phyloP scores from a whole-genome alignment of 1,284 basidiomycete genomes.

The Lentinula novae-zelandiae region DNA sequence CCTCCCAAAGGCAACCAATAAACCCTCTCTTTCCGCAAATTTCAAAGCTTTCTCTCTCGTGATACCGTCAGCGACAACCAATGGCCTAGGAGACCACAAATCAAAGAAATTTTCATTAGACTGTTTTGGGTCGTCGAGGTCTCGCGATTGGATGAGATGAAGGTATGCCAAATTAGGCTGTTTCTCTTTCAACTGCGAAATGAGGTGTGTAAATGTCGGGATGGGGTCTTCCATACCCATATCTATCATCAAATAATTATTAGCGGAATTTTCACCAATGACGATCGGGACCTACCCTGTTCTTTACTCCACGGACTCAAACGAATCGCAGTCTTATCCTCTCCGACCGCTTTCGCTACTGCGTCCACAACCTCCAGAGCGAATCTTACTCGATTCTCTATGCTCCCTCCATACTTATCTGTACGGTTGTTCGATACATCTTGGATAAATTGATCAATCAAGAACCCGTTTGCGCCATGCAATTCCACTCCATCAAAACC shows the following conservation, averaged over 20 bases:
- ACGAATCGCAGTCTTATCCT: slow-evolving; percentile 39
- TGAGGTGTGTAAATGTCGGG: slow-evolving; percentile 38
- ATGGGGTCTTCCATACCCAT: slow-evolving; percentile 40
- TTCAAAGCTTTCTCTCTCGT: slow-evolving; percentile 18
- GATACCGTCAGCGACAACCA: slow-evolving; percentile 35
- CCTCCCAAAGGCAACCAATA: slow-evolving; percentile 45
- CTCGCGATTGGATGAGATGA: slow-evolving; percentile 41
- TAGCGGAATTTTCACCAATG: background rate
- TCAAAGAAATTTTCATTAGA: slow-evolving; percentile 26
- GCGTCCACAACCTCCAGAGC: slow-evolving; percentile 40
- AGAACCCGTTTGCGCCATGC: slow-evolving; percentile 29
- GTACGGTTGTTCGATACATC: slow-evolving; percentile 40
- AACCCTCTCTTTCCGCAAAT: slow-evolving; percentile 24
- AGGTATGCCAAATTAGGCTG: slow-evolving; percentile 49
- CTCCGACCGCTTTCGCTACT: slow-evolving; percentile 29
- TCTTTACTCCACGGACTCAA: slow-evolving; percentile 43
- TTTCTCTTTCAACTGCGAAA: slow-evolving; percentile 28
- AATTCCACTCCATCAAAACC: slow-evolving; percentile 41
- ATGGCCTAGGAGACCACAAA: slow-evolving; percentile 24
- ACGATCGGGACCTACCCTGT: slow-evolving; percentile 21
- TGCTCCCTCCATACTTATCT: slow-evolving; percentile 48
- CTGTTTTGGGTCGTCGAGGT: slow-evolving; percentile 9
- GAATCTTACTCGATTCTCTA: slow-evolving; percentile 45
- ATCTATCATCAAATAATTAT: slow-evolving; percentile 14
- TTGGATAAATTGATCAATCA: slow-evolving; percentile 37